phyloP scores from a whole-genome alignment of 768 basidiomycete species.

The Austroboletus eburneus region DNA sequence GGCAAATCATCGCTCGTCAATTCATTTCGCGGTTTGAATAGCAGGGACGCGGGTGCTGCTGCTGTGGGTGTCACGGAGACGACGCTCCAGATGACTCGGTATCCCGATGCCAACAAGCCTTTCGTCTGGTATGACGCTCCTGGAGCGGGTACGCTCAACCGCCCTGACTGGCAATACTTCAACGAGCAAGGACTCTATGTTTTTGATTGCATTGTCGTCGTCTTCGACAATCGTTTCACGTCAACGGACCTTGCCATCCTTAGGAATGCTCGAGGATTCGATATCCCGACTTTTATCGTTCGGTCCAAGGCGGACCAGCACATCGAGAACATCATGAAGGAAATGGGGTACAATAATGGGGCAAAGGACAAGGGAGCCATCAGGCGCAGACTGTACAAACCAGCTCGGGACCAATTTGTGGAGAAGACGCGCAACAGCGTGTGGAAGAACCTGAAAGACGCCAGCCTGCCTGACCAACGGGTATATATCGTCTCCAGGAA shows the following conservation, averaged over 20 bases:
- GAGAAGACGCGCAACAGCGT: conserved; percentile 15
- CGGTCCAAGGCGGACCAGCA: conserved; percentile 23
- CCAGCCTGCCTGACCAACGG: conserved; percentile 17
- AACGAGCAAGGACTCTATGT: conserved; percentile 22
- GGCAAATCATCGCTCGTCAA: conserved; percentile 38
- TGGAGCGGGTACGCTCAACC: conserved; percentile 19
- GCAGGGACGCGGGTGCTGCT: conserved; percentile 12
- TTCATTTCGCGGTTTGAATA: conserved; percentile 31
- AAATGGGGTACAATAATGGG: conserved; percentile 3
- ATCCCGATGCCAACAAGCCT: conserved; percentile 12
- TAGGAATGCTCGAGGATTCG: conserved; percentile 12
- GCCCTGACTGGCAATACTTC: conserved; percentile 22
- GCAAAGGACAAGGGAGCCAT: too few species aligned
- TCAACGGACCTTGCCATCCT: conserved; percentile 22
- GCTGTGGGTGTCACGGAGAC: too few species aligned
- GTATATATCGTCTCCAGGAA: conserved; percentile 21
- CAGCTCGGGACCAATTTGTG: conserved; percentile 20
- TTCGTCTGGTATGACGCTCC: conserved; percentile 25
- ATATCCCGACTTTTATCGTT: conserved; percentile 21
- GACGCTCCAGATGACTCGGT: conserved; percentile 16
- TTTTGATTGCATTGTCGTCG: conserved; percentile 20
- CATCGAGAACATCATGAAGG: conserved; percentile 17
- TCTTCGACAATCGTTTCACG: conserved; percentile 23
- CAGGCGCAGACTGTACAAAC: conserved; percentile 5
- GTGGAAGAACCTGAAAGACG: conserved; percentile 10